Percentiles rank a stretch among this genome's conserved stretches.
These are phyloP conservation scores for Stephanodiscus triporus DNA, from an alignment of 108 stramenopile species.

Conservation along the genomic window DNA sequence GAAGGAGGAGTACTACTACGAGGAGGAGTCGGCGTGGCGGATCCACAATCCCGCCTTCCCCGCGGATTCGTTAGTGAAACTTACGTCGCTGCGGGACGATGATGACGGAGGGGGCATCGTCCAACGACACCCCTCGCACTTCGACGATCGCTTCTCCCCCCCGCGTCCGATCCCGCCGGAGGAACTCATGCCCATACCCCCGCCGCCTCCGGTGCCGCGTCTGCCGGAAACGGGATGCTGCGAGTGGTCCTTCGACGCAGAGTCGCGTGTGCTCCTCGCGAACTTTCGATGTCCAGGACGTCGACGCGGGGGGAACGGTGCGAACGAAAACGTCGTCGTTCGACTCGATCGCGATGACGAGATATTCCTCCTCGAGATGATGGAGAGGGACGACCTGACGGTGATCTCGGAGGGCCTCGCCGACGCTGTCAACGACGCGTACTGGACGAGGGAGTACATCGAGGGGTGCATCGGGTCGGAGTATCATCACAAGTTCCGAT, in stretches of 20 bases:
- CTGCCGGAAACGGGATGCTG: conserved; percentile 56
- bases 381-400: conserved; percentile 74
- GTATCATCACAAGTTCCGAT: conserved; percentile 63
- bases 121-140: background rate
- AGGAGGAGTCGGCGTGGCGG: conserved; percentile 62
- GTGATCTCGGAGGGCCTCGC: conserved; percentile 66
- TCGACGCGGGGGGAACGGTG: background rate
- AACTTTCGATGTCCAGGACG: conserved; percentile 39
- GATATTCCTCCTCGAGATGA: conserved; percentile 58
- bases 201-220: conserved; percentile 35
- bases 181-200: conserved; percentile 49
- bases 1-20: too few species aligned
- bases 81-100: conserved; percentile 14
- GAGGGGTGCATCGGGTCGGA: conserved; percentile 39
- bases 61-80: conserved; percentile 12
- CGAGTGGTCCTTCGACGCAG: conserved; percentile 62
- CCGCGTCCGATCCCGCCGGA: conserved; percentile 14
- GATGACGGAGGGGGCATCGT: background rate
- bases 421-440: conserved; percentile 33
- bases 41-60: conserved; percentile 67
- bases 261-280: conserved; percentile 56
- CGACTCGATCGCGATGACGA: conserved; percentile 38
- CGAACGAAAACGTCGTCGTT: background rate
- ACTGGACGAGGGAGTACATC: conserved; percentile 59
- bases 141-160: background rate